Evolutionary conservation across 1,284 basidiomycete genomes (phyloP), one percentile per base, ranked within the genome.

Genomic region (Tylopilus orsonianus): DNA sequence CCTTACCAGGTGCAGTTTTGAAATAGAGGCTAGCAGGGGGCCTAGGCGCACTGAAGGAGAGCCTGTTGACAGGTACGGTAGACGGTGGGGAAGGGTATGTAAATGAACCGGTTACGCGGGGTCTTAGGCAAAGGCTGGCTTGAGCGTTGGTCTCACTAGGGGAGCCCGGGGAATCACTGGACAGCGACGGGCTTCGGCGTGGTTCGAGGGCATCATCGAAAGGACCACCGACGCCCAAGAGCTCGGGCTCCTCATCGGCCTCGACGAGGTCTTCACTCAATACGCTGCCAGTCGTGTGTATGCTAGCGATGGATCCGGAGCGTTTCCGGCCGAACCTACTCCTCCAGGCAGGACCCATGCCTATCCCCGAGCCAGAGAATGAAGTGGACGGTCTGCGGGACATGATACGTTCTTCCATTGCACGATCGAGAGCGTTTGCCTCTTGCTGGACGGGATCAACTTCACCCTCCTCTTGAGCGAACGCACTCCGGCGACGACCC

Each of bases 241-340:
- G 68, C 47, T 82, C 84, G 47, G 77, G 70, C 56, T 90, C 85
- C 60, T 90, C 88, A 26, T 89, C 86, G 55, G 87, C 87, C 59
- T 90, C 89, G 16, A 90, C 80, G 8, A 90, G 75, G 48, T 90
- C 77, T 64, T 91, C 88, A 56, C 85, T 90, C 38, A 89, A 66
- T 30, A 87, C 71, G 61, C 86, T 90, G 54, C 78, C 78, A 37
- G 68, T 75, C 0, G 84, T 87, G 54, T 72, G 70, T 57, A 78
- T 80, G 60, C 87, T 90, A 14, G 85, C 81, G 42, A 83, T 73
- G 14, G 87, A 90, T 3, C 80, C 85, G 12, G 85, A 76, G 37
- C 87, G 83, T 57, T 84, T 85, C 53, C 87, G 80, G 22, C 72
- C 74, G 58, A 83, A 87, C 43, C 80, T 79, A 54, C 65, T 79